Base-by-base conservation (phyloP, 148 eudicot genomes). In the Heliosperma pusillum region DNA sequence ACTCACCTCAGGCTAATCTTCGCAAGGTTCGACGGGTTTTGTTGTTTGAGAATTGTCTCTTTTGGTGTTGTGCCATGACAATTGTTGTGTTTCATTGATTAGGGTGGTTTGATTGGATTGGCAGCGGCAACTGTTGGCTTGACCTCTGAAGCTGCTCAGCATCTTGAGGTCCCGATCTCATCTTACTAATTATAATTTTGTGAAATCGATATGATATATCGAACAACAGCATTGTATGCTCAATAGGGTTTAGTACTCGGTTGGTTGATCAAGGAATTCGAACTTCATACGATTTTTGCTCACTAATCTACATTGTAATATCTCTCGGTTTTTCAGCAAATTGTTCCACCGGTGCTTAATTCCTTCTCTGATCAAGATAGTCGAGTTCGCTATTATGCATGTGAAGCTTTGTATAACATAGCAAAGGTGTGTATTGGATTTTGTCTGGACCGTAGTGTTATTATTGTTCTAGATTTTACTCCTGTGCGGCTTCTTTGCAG, bases 71-170 rank as follows among this genome's bases (percentile, higher is more conserved):
- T 52, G 24, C 10, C 4, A 24, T 24, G 8, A 52, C 11, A 53
- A 19, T 1, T 70, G 12, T 72, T 73, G 53, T 53, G 57, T 72
- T 72, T 58, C 17, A 40, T 61, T 70, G 50, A 29, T 77, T 80
- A 95, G 99, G 99, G 99, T 74, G 99, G 99, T 70, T 87, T 95
- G 89, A 95, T 95, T 63, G 99, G 99, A 71, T 78, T 95, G 82
- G 99, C 99, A 8, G 99, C 99, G 7, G 99, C 86, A 42, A 95
- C 99, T 2, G 99, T 95, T 78, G 99, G 96, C 69, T 86, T 95
- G 91, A 84, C 92, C 68, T 60, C 82, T 0, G 99, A 95, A 72
- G 99, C 99, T 22, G 82, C 96, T 25, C 99, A 92, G 79, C 97
- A 95, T 92, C 94, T 95, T 26, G 99, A 92, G 88, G 99, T 95